Conservation (phyloP, 1,284 basidiomycete genomes). For the Psilocybe mexicana region DNA sequence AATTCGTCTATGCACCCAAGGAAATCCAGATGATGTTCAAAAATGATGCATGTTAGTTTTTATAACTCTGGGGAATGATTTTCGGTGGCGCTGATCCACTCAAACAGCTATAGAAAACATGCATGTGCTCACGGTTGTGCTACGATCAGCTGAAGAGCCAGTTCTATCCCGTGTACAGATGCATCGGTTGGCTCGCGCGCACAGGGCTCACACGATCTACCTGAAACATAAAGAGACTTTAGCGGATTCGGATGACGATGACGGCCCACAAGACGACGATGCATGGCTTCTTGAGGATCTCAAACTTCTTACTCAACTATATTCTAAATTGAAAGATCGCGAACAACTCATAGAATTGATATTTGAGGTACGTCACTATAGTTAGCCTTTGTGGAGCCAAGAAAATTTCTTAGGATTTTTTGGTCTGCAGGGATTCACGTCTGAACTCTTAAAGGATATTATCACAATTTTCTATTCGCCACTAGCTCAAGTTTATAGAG, state of each 20-base stretch:
- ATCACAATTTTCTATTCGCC: conserved; percentile 99
- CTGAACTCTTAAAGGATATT: conserved; percentile 96
- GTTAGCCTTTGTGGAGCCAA: neutral
- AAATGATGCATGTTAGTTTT: conserved; percentile 67
- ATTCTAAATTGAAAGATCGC: conserved; percentile 82
- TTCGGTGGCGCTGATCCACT: neutral
- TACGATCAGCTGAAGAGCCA: conserved; percentile 82
- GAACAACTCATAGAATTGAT: conserved; percentile 93
- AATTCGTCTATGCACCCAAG: conserved; percentile 84
- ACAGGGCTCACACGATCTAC: conserved; percentile 78
- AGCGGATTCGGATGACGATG: conserved; percentile 88
- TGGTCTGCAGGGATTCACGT: conserved; percentile 79
- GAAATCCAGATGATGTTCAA: conserved; percentile 87
- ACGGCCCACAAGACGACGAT: conserved; percentile 89
- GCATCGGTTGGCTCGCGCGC: conserved; percentile 75
- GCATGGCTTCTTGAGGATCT: conserved; percentile 95
- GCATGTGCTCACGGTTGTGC: conserved; percentile 81
- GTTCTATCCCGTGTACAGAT: conserved; percentile 74
- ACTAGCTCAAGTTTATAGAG: conserved; percentile 97
- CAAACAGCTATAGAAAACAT: conserved; percentile 64
- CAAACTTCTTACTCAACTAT: conserved; percentile 75
- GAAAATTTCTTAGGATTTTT: neutral
- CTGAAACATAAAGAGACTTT: conserved; percentile 59
- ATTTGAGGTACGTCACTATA: conserved; percentile 72
- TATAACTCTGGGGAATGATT: neutral